Conservation (phyloP, 1,139 yeast genomes). For the Saccharomyces pastorianus region DNA sequence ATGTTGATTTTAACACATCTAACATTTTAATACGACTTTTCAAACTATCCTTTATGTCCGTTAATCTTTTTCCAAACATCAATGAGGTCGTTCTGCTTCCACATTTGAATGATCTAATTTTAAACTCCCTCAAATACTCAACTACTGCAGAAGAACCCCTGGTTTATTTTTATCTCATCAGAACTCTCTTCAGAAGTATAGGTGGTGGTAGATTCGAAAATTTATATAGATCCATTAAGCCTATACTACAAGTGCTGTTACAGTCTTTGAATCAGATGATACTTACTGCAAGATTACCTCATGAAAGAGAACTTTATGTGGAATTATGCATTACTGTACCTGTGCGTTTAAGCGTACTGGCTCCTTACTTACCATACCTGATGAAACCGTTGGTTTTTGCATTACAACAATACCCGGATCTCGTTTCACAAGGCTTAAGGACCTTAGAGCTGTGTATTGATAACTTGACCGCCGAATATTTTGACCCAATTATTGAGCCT, state of each 20-base stretch:
- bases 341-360: slow-evolving; percentile 82
- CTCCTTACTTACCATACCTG: slow-evolving; percentile 80
- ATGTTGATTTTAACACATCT: slow-evolving; percentile 68
- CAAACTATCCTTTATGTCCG: slow-evolving; percentile 92
- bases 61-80: slow-evolving; percentile 76
- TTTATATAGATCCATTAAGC: slow-evolving; percentile 85
- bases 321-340: slow-evolving; percentile 94
- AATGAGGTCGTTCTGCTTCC: slow-evolving; percentile 86
- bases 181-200: slow-evolving; percentile 86
- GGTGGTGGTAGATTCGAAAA: slow-evolving; percentile 95
- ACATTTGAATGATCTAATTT: slow-evolving; percentile 72
- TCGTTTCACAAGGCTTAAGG: slow-evolving; percentile 87
- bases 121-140: slow-evolving; percentile 71
- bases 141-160: slow-evolving; percentile 90
- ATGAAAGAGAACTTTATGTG: slow-evolving; percentile 87
- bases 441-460: slow-evolving; percentile 96
- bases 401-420: slow-evolving; percentile 80
- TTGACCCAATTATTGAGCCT: slow-evolving; percentile 94
- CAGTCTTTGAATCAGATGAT: slow-evolving; percentile 81
- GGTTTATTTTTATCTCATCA: slow-evolving; percentile 76
- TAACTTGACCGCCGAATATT: slow-evolving; percentile 88
- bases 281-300: slow-evolving; percentile 75
- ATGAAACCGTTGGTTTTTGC: slow-evolving; percentile 91
- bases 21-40: slow-evolving; percentile 77
- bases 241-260: slow-evolving; percentile 74